phyloP scores from a whole-genome alignment of 1,284 basidiomycete genomes.

The Trichosporon sp. region DNA sequence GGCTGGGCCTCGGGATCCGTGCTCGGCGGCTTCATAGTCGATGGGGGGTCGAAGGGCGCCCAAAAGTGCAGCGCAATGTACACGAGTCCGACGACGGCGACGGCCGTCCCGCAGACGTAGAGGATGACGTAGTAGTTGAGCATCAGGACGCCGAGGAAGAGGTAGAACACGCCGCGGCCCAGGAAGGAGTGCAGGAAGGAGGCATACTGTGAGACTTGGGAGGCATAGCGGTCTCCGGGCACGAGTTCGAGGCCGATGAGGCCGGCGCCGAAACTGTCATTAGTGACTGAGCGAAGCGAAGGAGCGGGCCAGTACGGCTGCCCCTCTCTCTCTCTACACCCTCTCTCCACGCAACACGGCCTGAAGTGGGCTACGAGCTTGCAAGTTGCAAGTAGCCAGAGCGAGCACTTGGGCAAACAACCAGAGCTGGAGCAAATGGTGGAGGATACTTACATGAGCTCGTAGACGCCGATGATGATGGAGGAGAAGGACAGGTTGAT shows the following conservation, averaged over 20 bases:
- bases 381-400: too few relatives aligned
- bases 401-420: too few relatives aligned
- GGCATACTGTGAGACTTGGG: conserved; percentile 54
- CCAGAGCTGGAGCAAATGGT: too few relatives aligned
- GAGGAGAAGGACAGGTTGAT: conserved; percentile 54
- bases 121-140: conserved; percentile 56
- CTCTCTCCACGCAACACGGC: too few relatives aligned
- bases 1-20: conserved; percentile 31
- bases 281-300: conserved; percentile 15
- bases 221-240: conserved; percentile 52
- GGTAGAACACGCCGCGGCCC: conserved; percentile 57
- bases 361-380: too few relatives aligned
- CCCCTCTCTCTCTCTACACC: too few relatives aligned
- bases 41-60: conserved; percentile 47
- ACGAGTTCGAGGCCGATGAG: conserved; percentile 53
- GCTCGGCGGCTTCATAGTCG: conserved; percentile 46
- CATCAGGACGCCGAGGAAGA: conserved; percentile 55
- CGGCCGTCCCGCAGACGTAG: conserved; percentile 52
- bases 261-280: conserved; percentile 45
- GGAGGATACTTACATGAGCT: conserved; percentile 44
- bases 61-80: conserved; percentile 55
- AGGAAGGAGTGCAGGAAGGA: conserved; percentile 57
- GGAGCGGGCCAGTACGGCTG: not conserved
- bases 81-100: conserved; percentile 49
- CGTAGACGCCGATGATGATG: conserved; percentile 54